Conservation (phyloP, 345 rosid genomes). For the Populus davidiana region DNA sequence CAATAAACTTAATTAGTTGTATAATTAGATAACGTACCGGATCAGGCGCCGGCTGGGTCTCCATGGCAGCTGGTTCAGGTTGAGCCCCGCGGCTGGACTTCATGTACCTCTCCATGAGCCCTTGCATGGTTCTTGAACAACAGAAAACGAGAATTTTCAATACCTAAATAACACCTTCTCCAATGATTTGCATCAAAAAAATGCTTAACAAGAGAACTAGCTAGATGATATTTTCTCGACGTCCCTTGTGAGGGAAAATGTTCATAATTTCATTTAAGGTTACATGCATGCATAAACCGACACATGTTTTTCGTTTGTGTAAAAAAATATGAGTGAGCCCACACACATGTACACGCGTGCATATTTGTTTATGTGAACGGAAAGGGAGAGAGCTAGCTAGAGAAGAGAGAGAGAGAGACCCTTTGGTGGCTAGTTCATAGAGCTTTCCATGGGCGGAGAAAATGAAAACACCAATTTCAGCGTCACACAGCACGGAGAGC, state of each 20-base stretch:
- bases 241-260: neutral
- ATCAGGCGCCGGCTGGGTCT: slow-evolving; percentile 12
- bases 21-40: slow-evolving; percentile 26
- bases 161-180: neutral
- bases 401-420: slow-evolving; percentile 38
- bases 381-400: neutral
- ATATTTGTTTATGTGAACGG: neutral
- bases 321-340: neutral
- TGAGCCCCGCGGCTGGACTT: slow-evolving; percentile 38
- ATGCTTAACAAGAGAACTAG: neutral
- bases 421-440: slow-evolving; percentile 80
- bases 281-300: neutral
- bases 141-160: neutral
- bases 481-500: slow-evolving; percentile 91
- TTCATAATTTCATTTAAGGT: neutral
- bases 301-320: neutral
- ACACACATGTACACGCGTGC: neutral
- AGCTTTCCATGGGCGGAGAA: slow-evolving; percentile 81
- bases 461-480: slow-evolving; percentile 80
- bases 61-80: slow-evolving; percentile 11
- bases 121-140: slow-evolving; percentile 33
- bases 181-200: neutral
- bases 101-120: slow-evolving; percentile 40
- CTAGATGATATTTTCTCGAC: neutral
- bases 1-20: neutral